Base-by-base conservation (phyloP, 1,284 basidiomycete genomes). In the Puccinia novopanici region DNA sequence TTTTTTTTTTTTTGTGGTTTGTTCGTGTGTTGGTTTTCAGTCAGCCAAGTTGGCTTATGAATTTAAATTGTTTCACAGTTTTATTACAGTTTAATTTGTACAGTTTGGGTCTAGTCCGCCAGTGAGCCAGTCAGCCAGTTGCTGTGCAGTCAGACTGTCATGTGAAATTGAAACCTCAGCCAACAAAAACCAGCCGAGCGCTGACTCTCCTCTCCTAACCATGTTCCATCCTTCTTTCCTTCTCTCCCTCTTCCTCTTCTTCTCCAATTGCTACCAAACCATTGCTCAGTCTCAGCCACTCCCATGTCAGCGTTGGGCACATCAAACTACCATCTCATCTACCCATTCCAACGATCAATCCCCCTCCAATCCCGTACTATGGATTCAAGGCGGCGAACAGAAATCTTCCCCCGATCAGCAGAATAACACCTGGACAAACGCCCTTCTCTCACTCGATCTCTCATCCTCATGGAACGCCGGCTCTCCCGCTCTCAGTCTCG, bases 391-490 rank as follows among this genome's bases (percentile, higher is more conserved):
- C 13, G 84, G 84, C 9, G 80, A 84, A 50, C 81, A 82, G 0
- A 82, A 75, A 72, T 81, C 81, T 12, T 54, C 42, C 3, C 59
- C 70, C 19, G 80, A 75, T 15, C 82, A 83, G 71, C 81, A 76
- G 1, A n/a, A 13, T 9, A 79, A 82, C 45, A 82, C 82, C 40
- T 83, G 84, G 82, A 84, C 84, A 4, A 84, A 84, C 75, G 84
- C 84, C 50, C 81, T 84, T 27, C 82, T 84, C 13, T 67, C 82
- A 22, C 52, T 84, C 2, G 81, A 83, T 40, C 70, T 84, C 0
- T 75, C 81, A 4, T 74, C 65, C 15, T 82, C 83, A 37, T 84
- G 82, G 82, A 59, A 68, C 15, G 82, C 83, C 0, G 84, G 83
- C 9, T 83, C 81, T 15, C 84, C 84, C 9, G 81, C 82, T 12